phyloP scores from a whole-genome alignment of 352 stramenopile genomes.

The Aphanomyces stellatus region DNA sequence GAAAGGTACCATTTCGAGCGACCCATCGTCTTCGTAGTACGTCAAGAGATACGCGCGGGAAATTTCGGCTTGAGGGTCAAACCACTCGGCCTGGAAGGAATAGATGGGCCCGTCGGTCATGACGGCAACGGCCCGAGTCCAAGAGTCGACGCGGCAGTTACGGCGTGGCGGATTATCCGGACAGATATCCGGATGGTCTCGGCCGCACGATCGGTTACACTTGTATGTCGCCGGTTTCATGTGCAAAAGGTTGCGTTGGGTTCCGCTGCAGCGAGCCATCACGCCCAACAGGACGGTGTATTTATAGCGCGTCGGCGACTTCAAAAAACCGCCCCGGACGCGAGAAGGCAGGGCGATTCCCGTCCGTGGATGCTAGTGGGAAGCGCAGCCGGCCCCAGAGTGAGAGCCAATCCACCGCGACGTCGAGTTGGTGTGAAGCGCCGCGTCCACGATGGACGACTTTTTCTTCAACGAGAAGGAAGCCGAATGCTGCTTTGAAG shows the following conservation, averaged over 20 bases:
- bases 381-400: no score
- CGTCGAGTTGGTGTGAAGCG: no score
- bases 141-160: conserved; percentile 6
- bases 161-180: background rate
- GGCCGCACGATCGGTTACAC: background rate
- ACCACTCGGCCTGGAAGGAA: conserved; percentile 72
- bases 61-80: conserved; percentile 59
- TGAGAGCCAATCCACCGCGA: no score
- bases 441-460: conserved; percentile 58
- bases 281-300: no score
- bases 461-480: conserved; percentile 81
- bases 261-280: no score
- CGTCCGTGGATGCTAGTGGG: no score
- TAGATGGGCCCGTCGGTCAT: conserved; percentile 53
- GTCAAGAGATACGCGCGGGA: conserved; percentile 64
- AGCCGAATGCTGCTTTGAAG: conserved; percentile 69
- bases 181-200: background rate
- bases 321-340: no score
- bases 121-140: background rate
- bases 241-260: no score
- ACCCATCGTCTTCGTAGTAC: conserved; percentile 55
- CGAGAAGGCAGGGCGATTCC: no score
- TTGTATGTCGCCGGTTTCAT: no score
- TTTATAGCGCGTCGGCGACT: no score
- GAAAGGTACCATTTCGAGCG: conserved; percentile 47